Conservation (phyloP, 805 yeast genomes). For the Huiozyma sinensis region DNA sequence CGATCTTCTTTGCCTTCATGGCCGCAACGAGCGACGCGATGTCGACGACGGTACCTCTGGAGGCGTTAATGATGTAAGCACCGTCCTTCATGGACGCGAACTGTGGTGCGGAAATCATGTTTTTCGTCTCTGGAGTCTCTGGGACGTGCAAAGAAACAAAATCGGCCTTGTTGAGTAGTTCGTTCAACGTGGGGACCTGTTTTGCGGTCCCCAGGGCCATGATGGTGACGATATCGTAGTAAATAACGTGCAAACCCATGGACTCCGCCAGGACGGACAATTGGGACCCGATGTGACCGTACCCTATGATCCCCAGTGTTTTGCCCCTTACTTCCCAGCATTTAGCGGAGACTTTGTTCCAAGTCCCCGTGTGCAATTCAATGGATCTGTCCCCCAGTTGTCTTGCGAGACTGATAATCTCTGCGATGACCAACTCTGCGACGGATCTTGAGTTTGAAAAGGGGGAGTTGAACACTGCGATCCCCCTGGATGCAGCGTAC, state of each 20-base stretch:
- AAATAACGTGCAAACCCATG: slow-evolving; percentile 92
- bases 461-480: slow-evolving; percentile 96
- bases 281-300: slow-evolving; percentile 97
- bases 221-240: slow-evolving; percentile 84
- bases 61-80: slow-evolving; percentile 86
- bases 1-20: slow-evolving; percentile 83
- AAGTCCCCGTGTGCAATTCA: slow-evolving; percentile 90
- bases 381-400: slow-evolving; percentile 94
- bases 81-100: slow-evolving; percentile 95
- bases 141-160: slow-evolving; percentile 93
- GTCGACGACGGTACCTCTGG: slow-evolving; percentile 96
- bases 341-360: slow-evolving; percentile 91
- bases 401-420: slow-evolving; percentile 87
- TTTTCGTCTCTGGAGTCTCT: slow-evolving; percentile 83
- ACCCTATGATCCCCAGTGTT: slow-evolving; percentile 93
- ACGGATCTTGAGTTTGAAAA: slow-evolving; percentile 97
- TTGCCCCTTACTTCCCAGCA: slow-evolving; percentile 99
- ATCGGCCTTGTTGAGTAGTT: slow-evolving; percentile 70
- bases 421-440: slow-evolving; percentile 94
- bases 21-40: slow-evolving; percentile 90
- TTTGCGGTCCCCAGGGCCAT: slow-evolving; percentile 96
- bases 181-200: slow-evolving; percentile 79
- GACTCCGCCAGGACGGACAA: slow-evolving; percentile 94
- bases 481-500: slow-evolving; percentile 83
- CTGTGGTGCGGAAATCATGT: slow-evolving; percentile 81